These are phyloP conservation scores for Ricinus communis DNA, from an alignment of 345 rosid species.

Conservation along the genomic window DNA sequence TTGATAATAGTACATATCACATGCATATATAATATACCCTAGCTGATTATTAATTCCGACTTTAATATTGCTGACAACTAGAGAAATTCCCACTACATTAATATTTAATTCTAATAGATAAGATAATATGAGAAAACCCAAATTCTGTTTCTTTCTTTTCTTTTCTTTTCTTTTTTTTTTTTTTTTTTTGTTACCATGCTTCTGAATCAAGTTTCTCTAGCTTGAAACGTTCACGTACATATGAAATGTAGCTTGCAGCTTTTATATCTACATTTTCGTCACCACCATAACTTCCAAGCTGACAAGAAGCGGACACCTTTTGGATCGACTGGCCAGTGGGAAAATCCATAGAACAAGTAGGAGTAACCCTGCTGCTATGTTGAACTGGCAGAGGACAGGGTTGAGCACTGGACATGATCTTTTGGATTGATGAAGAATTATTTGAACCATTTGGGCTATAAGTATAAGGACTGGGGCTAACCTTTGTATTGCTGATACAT, in stretches of 20 bases:
- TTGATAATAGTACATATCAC: too few relatives aligned
- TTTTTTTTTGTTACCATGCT: slow-evolving; percentile 7
- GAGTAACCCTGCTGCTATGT: neutral
- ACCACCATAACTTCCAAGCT: slow-evolving; percentile 13
- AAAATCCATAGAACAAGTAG: neutral
- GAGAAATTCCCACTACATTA: too few relatives aligned
- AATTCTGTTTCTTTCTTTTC: too few relatives aligned
- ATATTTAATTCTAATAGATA: too few relatives aligned
- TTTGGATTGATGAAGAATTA: slow-evolving; percentile 12
- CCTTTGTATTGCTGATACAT: neutral
- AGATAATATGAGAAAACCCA: too few relatives aligned
- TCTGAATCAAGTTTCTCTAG: slow-evolving; percentile 25
- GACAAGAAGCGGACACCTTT: neutral
- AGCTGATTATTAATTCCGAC: too few relatives aligned
- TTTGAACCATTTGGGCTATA: neutral
- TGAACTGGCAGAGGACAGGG: neutral
- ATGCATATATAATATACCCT: too few relatives aligned
- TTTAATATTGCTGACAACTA: too few relatives aligned
- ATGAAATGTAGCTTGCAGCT: slow-evolving; percentile 39
- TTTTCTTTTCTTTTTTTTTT: too few relatives aligned
- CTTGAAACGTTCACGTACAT: slow-evolving; percentile 45
- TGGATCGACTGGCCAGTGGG: slow-evolving; percentile 2
- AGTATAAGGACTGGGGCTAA: slow-evolving; percentile 6
- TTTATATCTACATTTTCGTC: slow-evolving; percentile 47
- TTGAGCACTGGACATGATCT: neutral